A percentile compares a stretch with the other conserved stretches of the same genome.
Conservation (phyloP, 78 protist genomes). For the Paulinella micropora region DNA sequence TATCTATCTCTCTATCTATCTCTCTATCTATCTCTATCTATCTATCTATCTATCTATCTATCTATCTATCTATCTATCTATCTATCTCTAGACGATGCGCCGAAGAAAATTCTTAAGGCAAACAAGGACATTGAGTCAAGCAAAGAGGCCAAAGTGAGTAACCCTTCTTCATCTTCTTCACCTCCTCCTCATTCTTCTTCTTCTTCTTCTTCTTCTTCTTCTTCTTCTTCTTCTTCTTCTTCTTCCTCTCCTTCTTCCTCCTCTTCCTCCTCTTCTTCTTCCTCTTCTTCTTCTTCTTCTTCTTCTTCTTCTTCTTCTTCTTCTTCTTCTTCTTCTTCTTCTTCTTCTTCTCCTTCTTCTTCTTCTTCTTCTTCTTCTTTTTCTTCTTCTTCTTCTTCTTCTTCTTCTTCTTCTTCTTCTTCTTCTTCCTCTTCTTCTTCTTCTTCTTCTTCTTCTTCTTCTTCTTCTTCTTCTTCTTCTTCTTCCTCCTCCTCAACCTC, state of each 20-base stretch:
- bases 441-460: not conserved
- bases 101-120: no score
- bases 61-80: no score
- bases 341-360: not conserved
- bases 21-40: no score
- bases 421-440: not conserved
- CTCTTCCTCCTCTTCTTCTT: not conserved
- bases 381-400: not conserved
- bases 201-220: not conserved
- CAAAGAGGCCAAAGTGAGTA: not conserved
- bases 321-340: not conserved
- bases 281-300: not conserved
- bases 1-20: no score
- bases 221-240: not conserved
- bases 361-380: not conserved
- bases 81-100: no score
- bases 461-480: not conserved
- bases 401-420: not conserved
- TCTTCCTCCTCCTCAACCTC: no score
- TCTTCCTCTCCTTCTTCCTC: not conserved
- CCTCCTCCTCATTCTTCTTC: no score
- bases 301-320: not conserved
- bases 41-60: no score
- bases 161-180: not conserved
- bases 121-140: no score